These are phyloP conservation scores for Calonectria pseudoturangicola DNA, from an alignment of 2,329 filamentous ascomycete species.

Conservation along the genomic window DNA sequence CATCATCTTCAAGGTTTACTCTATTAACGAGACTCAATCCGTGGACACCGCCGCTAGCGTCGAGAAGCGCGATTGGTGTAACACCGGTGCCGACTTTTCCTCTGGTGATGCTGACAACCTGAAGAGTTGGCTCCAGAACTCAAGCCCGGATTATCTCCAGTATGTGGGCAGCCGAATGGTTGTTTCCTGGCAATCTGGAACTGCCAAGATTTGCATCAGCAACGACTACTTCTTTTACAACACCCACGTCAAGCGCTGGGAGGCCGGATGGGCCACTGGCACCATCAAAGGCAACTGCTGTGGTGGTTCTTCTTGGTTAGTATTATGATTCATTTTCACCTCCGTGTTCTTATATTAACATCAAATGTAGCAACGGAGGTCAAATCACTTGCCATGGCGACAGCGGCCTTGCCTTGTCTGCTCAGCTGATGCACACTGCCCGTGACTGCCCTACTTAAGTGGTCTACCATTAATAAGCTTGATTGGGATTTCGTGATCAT, in stretches of 20 bases:
- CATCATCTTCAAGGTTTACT: neutral
- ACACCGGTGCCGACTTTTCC: neutral
- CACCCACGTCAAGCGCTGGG: neutral
- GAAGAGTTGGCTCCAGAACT: neutral
- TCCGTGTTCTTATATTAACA: neutral
- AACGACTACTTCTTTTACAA: neutral
- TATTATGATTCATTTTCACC: neutral
- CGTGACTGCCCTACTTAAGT: neutral
- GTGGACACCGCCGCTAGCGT: neutral
- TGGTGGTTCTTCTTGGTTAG: neutral
- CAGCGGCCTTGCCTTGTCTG: neutral
- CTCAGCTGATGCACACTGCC: neutral
- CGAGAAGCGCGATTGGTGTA: neutral
- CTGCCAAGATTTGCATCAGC: slow-evolving; percentile 1
- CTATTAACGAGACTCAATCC: neutral
- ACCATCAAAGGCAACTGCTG: neutral
- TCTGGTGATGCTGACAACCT: neutral
- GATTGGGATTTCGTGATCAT: too few species aligned
- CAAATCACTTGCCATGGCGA: neutral
- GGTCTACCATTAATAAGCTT: too few species aligned
- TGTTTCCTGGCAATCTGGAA: neutral
- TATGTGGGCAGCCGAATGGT: neutral
- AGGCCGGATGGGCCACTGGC: slow-evolving; percentile 1
- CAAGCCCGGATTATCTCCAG: neutral
- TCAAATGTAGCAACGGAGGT: neutral